These are phyloP conservation scores for Suillus hirtellus DNA, from an alignment of 768 basidiomycete genomes.

Conservation along the genomic window DNA sequence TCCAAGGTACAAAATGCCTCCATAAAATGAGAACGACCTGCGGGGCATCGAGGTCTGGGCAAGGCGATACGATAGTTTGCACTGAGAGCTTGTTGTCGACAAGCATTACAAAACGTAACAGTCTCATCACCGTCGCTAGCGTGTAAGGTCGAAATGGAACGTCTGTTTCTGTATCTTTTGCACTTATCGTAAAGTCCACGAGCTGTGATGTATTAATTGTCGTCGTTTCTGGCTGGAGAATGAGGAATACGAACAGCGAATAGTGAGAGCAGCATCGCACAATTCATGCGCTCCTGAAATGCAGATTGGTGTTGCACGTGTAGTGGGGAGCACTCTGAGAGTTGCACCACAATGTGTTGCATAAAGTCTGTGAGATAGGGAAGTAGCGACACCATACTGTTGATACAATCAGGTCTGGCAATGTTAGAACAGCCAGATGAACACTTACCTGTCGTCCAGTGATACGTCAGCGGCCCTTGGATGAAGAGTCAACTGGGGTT, in stretches of 20 bases:
- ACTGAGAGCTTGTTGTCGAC: conserved; percentile 19
- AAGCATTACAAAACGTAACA: conserved; percentile 44
- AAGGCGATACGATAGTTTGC: conserved; percentile 17
- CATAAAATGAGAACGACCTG: conserved; percentile 57
- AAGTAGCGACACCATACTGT: conserved; percentile 4
- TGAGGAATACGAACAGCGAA: conserved; percentile 33
- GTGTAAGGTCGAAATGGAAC: conserved; percentile 49
- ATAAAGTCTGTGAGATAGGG: conserved; percentile 5
- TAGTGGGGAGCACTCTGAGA: conserved; percentile 8
- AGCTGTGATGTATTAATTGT: conserved; percentile 18
- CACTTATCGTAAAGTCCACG: conserved; percentile 19
- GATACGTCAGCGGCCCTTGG: not conserved
- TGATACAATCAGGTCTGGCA: not conserved
- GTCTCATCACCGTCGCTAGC: conserved; percentile 41
- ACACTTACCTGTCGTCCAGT: not conserved
- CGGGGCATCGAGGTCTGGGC: conserved; percentile 38
- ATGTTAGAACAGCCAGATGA: not conserved
- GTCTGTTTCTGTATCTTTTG: not conserved
- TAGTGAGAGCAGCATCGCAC: conserved; percentile 38
- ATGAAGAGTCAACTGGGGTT: conserved; percentile 37
- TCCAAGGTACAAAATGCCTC: conserved; percentile 60
- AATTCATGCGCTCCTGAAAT: conserved; percentile 29
- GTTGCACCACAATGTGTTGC: conserved; percentile 6
- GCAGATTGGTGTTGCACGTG: conserved; percentile 1
- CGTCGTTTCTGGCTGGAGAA: not conserved